Conservation (phyloP, 2,329 filamentous ascomycete species). For the Scedosporium apiospermum region DNA sequence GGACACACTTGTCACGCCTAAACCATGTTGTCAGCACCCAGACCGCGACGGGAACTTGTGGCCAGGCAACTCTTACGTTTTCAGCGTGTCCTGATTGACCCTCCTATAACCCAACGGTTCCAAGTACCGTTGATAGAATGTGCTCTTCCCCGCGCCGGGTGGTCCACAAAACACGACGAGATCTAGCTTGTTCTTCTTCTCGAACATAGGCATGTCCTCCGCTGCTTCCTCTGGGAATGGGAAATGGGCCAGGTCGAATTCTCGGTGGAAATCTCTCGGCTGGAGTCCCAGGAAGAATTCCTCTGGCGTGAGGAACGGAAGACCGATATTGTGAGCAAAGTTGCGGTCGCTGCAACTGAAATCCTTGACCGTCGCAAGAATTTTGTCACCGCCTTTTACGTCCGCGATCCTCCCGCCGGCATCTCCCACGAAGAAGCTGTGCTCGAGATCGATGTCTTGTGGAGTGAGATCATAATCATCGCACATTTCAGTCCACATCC, state of each 20-base stretch:
- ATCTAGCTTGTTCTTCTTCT: conserved; percentile 58
- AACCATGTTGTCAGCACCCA: conserved; percentile 12
- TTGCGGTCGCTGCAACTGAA: conserved; percentile 64
- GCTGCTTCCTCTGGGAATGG: conserved; percentile 12
- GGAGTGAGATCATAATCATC: conserved; percentile 50
- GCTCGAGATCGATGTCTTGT: conserved; percentile 53
- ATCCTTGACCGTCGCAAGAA: conserved; percentile 34
- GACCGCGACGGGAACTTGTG: too few relatives aligned
- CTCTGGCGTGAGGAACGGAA: conserved; percentile 78
- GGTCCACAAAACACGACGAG: conserved; percentile 81
- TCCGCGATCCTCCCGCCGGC: conserved; percentile 54
- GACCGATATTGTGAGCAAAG: conserved; percentile 75
- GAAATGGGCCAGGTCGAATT: conserved; percentile 61
- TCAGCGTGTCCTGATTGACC: conserved; percentile 84
- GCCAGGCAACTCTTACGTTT: conserved; percentile 38
- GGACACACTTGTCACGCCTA: conserved; percentile 56
- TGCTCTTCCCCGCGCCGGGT: conserved; percentile 85
- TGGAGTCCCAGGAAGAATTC: conserved; percentile 73
- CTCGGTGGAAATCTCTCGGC: conserved; percentile 54
- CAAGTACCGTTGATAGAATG: conserved; percentile 73
- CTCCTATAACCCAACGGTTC: conserved; percentile 72
- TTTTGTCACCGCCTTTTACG: conserved; percentile 34
- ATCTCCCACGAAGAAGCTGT: conserved; percentile 84
- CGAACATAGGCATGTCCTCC: conserved; percentile 29
- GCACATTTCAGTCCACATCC: conserved; percentile 70